phyloP scores from a whole-genome alignment of 169 alveolate genomes.

The Hepatocystis sp. region DNA sequence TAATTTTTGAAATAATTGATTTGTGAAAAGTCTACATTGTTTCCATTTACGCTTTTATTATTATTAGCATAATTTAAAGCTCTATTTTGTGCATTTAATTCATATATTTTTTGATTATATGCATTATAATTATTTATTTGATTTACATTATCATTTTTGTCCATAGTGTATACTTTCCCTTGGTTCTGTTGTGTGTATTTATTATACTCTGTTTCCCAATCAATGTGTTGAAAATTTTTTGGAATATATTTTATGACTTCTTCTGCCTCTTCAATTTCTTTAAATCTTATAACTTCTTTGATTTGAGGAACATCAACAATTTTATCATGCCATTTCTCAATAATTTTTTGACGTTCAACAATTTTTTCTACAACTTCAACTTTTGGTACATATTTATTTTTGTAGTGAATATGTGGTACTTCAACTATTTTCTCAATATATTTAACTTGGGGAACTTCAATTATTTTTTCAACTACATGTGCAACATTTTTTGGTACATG shows the following conservation, averaged over 20 bases:
- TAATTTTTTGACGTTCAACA: conserved; percentile 87
- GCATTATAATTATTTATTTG: conserved; percentile 39
- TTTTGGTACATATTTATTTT: conserved; percentile 88
- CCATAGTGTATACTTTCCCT: conserved; percentile 19
- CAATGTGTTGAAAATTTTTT: conserved; percentile 83
- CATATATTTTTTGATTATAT: conserved; percentile 44
- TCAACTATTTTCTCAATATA: conserved; percentile 90
- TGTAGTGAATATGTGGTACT: conserved; percentile 90
- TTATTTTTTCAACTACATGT: conserved; percentile 90
- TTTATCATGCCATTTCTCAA: conserved; percentile 90
- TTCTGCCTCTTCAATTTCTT: conserved; percentile 89
- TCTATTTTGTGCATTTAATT: conserved; percentile 50
- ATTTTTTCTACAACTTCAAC: conserved; percentile 89
- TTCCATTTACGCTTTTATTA: conserved; percentile 21
- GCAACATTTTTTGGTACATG: conserved; percentile 90
- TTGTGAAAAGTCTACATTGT: conserved; percentile 58
- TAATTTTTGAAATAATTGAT: conserved; percentile 30
- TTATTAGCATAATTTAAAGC: conserved; percentile 21
- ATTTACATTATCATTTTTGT: conserved; percentile 17
- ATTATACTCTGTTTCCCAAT: conserved; percentile 86
- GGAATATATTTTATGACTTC: conserved; percentile 90
- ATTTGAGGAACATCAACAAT: conserved; percentile 90
- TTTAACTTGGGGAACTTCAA: conserved; percentile 91
- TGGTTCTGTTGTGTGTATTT: conserved; percentile 25
- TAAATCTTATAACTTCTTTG: conserved; percentile 90